Evolutionary conservation across 306 rosid genomes (phyloP), one percentile per base, ranked within the genome.

Genomic region (Psophocarpus tetragonolobus): DNA sequence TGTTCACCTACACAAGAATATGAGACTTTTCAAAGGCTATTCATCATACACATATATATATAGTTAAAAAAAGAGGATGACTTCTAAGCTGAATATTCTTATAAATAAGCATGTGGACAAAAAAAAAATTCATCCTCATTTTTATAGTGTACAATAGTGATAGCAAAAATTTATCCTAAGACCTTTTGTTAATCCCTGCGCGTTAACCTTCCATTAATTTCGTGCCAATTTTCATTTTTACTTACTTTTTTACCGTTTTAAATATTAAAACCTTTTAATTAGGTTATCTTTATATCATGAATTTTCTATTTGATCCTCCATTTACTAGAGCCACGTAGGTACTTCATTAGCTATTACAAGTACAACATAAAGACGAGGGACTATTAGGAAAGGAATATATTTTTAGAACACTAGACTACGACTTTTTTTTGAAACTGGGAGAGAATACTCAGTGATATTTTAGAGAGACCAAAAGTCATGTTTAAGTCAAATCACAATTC

Each of bases 1-100:
- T 77, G 72, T 83, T 83, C 74, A 83, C 86, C 86, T 77, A 56
- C 60, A 77, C 60, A 57, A 77, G 33, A 71, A 42, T 12, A 15
- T 29, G 10, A 6, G 64, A 23, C 23, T 4, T 33, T 42, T 68
- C 8, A 41, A 4, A 24, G 64, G 27, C 30, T 42, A 33, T 41
- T 17, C 50, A 50, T 56, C 68, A n/a, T n/a, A n/a, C n/a, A n/a
- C n/a, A n/a, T n/a, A n/a, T 57, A 45, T 17, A 33, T 18, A 51
- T 44, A 44, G 26, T 75, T 58, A n/a, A 57, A 64, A 47, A 61
- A 58, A 4, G 10, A 32, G 20, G 4, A 42, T 64, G 38, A 8
- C 11, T 56, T 41, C 4, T 42, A 39, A 38, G 24, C 36, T 32
- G 12, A 6, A 21, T 3, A 11, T 65, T 10, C 27, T 27, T 27